Conservation (phyloP, 2,329 filamentous ascomycete species). For the Hymenoscyphus linearis region DNA sequence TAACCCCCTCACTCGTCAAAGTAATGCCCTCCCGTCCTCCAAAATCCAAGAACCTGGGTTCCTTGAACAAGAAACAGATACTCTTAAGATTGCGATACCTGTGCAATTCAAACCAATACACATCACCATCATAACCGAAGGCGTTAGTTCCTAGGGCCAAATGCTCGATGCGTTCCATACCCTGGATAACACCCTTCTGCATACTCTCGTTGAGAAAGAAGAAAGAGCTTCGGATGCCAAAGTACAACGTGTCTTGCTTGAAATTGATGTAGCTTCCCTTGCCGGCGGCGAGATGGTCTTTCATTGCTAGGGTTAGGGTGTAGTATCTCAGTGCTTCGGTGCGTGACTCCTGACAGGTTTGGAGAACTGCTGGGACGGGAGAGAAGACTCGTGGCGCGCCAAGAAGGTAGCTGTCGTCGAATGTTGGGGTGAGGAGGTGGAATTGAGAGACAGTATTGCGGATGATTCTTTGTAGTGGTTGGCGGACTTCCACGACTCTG, state of each 20-base stretch:
- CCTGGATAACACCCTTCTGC: not conserved
- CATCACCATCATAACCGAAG: not conserved
- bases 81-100: not conserved
- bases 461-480: not conserved
- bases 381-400: not conserved
- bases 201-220: not conserved
- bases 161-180: not conserved
- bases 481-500: not conserved
- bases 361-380: not conserved
- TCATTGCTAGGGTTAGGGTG: not conserved
- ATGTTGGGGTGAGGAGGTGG: not conserved
- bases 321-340: not conserved
- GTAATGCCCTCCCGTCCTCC: not conserved
- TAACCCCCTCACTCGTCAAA: not conserved
- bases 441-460: not conserved
- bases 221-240: not conserved
- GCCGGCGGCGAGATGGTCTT: not conserved
- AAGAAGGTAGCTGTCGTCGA: not conserved
- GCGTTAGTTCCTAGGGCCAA: not conserved
- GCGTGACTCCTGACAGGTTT: not conserved
- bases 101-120: not conserved
- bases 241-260: not conserved
- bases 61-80: not conserved
- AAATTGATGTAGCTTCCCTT: not conserved
- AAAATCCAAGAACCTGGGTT: not conserved